A percentile compares a stretch with the other conserved stretches of the same genome.
phyloP scores from a whole-genome alignment of 192 early-diverging fungal genomes.

The Rhizoclosmatium globosum region DNA sequence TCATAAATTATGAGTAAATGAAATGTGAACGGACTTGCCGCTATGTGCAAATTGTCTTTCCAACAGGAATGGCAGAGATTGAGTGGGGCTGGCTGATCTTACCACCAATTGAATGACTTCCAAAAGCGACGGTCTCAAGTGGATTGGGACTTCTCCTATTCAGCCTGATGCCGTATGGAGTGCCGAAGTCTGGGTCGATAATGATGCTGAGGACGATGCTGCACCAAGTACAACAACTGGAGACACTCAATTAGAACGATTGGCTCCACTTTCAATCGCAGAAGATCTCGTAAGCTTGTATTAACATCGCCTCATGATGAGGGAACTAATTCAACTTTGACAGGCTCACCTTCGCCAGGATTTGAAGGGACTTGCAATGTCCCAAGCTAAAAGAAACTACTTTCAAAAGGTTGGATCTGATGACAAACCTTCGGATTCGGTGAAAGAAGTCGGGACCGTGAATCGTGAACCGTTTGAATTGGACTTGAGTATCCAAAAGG shows the following conservation, averaged over 20 bases:
- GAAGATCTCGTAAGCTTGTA: conserved; percentile 8
- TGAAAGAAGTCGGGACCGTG: neutral
- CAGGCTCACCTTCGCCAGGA: conserved; percentile 18
- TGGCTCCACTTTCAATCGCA: neutral
- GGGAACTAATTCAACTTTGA: neutral
- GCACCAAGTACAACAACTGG: neutral
- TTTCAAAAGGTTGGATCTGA: conserved; percentile 1
- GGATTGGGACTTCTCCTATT: neutral
- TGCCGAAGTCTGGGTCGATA: neutral
- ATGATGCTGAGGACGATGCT: neutral
- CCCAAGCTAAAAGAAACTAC: neutral
- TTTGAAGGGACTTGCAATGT: conserved; percentile 9
- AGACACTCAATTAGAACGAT: too few relatives aligned
- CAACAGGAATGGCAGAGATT: neutral
- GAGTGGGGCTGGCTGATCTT: neutral
- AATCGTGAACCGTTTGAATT: neutral
- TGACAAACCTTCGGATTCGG: neutral
- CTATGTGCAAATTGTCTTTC: neutral
- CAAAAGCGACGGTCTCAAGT: neutral
- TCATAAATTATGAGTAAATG: neutral
- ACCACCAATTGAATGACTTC: neutral
- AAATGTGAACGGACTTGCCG: neutral
- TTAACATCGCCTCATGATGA: neutral
- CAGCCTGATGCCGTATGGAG: neutral
- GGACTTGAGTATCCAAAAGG: neutral